A percentile compares a stretch with the other conserved stretches of the same genome.
Conservation (phyloP, 2,329 filamentous ascomycete species). For the Aspergillaceae sp. region DNA sequence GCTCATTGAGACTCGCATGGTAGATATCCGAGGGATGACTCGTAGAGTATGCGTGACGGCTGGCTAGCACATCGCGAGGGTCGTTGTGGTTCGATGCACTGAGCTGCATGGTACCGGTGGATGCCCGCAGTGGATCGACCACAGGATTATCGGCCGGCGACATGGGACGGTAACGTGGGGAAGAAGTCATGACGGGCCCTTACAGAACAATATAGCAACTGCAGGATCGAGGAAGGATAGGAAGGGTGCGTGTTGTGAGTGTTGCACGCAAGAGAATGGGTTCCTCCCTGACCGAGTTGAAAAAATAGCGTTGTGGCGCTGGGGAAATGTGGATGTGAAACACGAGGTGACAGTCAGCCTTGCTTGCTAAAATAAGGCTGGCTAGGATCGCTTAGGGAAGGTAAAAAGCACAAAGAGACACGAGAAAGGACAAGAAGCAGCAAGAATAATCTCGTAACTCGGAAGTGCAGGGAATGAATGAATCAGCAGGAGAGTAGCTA, state of each 20-base stretch:
- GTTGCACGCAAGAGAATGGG: too few species aligned
- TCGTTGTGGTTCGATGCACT: constrained; percentile 23
- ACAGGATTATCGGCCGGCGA: constrained; percentile 27
- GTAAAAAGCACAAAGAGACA: background rate
- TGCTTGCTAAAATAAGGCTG: too few species aligned
- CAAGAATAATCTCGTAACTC: too few species aligned
- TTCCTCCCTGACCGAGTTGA: too few species aligned
- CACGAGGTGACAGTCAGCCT: too few species aligned
- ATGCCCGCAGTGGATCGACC: constrained; percentile 32
- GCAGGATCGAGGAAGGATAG: background rate
- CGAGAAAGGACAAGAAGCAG: background rate
- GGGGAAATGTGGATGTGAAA: too few species aligned
- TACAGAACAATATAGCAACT: background rate
- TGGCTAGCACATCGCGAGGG: constrained; percentile 21
- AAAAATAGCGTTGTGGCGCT: too few species aligned
- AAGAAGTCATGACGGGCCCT: constrained; percentile 19
- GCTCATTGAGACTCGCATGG: constrained; percentile 21
- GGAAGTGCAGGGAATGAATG: too few species aligned
- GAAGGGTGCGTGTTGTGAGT: too few species aligned
- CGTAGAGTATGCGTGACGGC: constrained; percentile 23
- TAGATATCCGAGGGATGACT: constrained; percentile 24
- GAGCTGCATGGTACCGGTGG: constrained; percentile 32
- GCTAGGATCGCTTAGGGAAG: too few species aligned
- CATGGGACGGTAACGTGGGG: constrained; percentile 24
- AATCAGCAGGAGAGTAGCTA: background rate